Conservation (phyloP, 2,329 filamentous ascomycete species). For the Pleoardoris graminearum region DNA sequence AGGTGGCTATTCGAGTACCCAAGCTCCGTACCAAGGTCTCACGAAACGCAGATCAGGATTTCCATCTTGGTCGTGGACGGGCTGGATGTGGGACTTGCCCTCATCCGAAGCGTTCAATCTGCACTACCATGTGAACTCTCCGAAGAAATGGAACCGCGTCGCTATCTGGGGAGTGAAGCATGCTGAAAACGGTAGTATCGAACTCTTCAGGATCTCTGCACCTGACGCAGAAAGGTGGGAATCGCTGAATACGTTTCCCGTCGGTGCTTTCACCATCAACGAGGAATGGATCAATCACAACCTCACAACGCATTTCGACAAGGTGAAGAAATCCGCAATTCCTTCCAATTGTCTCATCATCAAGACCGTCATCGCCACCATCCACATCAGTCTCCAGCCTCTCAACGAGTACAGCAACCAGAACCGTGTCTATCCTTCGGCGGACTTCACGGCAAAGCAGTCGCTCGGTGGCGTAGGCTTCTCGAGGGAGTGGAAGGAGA, state of each 20-base stretch:
- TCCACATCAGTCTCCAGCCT: conserved; percentile 1
- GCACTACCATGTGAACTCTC: background rate
- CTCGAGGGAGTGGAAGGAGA: background rate
- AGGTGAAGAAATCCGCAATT: background rate
- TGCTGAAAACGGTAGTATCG: background rate
- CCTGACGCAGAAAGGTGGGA: conserved; percentile 3
- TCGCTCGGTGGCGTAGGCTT: background rate
- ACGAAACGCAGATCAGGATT: conserved; percentile 7
- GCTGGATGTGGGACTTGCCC: conserved; percentile 9
- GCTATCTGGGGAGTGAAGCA: background rate
- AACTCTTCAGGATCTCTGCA: background rate
- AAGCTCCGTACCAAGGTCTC: conserved; percentile 1
- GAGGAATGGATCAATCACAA: background rate
- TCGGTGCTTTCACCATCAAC: background rate
- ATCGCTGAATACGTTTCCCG: background rate
- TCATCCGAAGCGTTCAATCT: conserved; percentile 1
- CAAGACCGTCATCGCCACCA: conserved; percentile 3
- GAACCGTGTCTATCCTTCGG: background rate
- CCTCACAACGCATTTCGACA: background rate
- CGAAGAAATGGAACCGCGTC: conserved; percentile 3
- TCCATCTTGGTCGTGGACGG: conserved; percentile 10
- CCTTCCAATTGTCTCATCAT: conserved; percentile 6
- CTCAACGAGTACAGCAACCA: background rate
- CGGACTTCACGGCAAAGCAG: background rate
- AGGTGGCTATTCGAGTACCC: background rate